phyloP scores from a whole-genome alignment of 441 rosid species.

The Eugenia klotzschiana region DNA sequence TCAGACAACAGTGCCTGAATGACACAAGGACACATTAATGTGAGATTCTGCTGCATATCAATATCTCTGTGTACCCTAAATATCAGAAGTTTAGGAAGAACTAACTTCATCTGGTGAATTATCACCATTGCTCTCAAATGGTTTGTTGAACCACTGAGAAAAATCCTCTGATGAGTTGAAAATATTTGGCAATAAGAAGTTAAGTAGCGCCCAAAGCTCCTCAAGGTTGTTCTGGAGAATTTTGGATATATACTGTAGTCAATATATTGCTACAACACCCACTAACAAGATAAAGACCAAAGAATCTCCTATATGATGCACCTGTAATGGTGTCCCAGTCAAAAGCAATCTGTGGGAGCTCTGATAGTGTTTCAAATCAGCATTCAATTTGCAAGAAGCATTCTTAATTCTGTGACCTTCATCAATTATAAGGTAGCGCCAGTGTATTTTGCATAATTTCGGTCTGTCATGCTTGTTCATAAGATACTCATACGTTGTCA shows the following conservation, averaged over 20 bases:
- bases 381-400: conserved; percentile 96
- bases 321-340: conserved; percentile 95
- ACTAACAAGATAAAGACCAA: neutral
- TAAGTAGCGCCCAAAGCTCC: conserved; percentile 91
- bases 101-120: conserved; percentile 83
- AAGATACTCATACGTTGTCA: conserved; percentile 88
- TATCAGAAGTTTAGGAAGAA: conserved; percentile 2
- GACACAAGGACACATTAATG: conserved; percentile 1
- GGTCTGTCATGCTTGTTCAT: conserved; percentile 98
- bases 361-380: conserved; percentile 80
- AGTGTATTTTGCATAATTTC: conserved; percentile 70
- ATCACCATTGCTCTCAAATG: conserved; percentile 84
- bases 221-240: conserved; percentile 75
- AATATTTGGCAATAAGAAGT: conserved; percentile 84
- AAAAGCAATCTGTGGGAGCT: conserved; percentile 77
- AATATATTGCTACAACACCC: neutral
- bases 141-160: conserved; percentile 97
- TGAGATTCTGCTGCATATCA: neutral
- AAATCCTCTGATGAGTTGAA: conserved; percentile 93
- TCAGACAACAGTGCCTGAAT: conserved; percentile 75
- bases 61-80: neutral
- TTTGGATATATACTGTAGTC: neutral
- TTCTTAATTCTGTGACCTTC: conserved; percentile 97
- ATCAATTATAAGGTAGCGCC: conserved; percentile 92
- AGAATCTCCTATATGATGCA: conserved; percentile 1